Percentiles rank a stretch among this genome's conserved stretches.
Conservation (phyloP, 2,329 filamentous ascomycete species). For the Apiospora arundinis region DNA sequence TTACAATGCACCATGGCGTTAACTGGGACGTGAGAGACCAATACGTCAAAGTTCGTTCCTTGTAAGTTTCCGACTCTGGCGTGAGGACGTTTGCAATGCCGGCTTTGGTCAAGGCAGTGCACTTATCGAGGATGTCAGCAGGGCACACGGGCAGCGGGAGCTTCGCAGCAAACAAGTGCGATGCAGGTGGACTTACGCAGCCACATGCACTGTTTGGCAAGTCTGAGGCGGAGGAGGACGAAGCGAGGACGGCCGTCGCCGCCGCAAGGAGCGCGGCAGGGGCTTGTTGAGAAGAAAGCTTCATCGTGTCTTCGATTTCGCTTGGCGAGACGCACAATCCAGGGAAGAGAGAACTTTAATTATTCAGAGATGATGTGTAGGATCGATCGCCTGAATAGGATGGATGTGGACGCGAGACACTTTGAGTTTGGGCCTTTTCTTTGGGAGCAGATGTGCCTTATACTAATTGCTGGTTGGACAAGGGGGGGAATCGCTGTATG, state of each 20-base stretch:
- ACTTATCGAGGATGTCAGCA: constrained; percentile 11
- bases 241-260: not conserved
- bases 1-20: constrained; percentile 24
- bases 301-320: not conserved
- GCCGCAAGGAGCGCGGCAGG: not conserved
- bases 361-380: too few relatives aligned
- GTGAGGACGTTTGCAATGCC: not conserved
- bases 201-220: not conserved
- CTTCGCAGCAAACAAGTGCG: constrained; percentile 12
- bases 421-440: not conserved
- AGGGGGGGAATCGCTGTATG: not conserved
- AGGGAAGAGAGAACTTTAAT: too few relatives aligned
- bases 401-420: not conserved
- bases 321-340: not conserved
- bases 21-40: constrained; percentile 24
- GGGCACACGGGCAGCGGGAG: not conserved
- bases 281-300: not conserved
- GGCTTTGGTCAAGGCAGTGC: not conserved
- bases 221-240: not conserved
- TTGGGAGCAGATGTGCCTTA: not conserved
- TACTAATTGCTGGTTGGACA: not conserved
- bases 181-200: constrained; percentile 20
- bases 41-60: constrained; percentile 34
- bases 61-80: not conserved
- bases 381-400: not conserved